Evolutionary conservation across 495 filamentous ascomycete genomes (phyloP).

Genomic region (Hypoxylon lienhwacheense): DNA sequence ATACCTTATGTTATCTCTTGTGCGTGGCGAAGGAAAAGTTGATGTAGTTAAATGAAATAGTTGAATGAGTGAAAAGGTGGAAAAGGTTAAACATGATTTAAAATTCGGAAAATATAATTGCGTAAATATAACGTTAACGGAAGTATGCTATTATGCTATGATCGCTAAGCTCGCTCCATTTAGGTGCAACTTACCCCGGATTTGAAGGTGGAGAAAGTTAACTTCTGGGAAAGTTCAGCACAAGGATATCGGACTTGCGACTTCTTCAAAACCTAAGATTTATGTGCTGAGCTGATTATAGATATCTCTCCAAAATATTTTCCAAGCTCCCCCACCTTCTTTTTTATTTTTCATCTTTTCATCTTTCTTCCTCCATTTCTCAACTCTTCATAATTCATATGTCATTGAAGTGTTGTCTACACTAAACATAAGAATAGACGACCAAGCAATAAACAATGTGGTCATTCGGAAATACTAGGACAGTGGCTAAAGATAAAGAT

Average conservation of each 20-base stretch:
- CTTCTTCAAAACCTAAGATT: too few relatives aligned
- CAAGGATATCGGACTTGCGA: constrained; percentile 10
- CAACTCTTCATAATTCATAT: not conserved
- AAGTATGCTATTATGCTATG: too few relatives aligned
- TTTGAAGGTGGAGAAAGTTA: constrained; percentile 14
- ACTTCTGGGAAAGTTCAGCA: not conserved
- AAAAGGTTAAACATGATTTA: too few relatives aligned
- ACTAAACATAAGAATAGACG: not conserved
- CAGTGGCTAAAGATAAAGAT: constrained; percentile 37
- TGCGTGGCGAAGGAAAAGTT: too few relatives aligned
- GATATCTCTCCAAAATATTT: not conserved
- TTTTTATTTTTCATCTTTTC: not conserved
- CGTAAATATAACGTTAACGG: too few relatives aligned
- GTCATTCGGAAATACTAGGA: constrained; percentile 42
- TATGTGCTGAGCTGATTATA: too few relatives aligned
- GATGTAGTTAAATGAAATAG: too few relatives aligned
- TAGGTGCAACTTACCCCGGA: constrained; percentile 32
- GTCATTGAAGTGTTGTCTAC: not conserved
- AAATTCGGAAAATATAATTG: too few relatives aligned
- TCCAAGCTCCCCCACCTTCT: not conserved
- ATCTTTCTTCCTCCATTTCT: not conserved
- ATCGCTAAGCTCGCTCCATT: too few relatives aligned
- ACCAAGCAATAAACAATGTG: constrained; percentile 25
- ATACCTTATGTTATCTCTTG: too few relatives aligned
- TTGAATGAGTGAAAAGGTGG: too few relatives aligned